Conservation (phyloP, 768 basidiomycete genomes). For the Amanita subjunquillea region DNA sequence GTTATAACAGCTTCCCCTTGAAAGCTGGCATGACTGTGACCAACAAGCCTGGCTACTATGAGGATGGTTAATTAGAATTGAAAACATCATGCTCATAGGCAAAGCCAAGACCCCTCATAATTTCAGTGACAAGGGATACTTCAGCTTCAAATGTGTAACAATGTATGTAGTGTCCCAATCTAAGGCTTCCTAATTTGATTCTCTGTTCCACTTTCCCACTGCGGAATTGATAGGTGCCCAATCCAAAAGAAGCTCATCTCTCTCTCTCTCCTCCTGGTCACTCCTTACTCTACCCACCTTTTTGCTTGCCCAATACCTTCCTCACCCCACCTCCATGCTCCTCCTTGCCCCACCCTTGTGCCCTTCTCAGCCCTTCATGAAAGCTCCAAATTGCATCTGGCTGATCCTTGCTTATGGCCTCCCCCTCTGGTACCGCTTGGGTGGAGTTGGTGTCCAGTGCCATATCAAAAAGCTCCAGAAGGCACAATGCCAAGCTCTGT, state of each 20-base stretch:
- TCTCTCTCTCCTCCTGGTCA: too few relatives aligned
- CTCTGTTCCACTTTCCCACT: not conserved
- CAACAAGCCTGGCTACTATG: slow-evolving; percentile 92
- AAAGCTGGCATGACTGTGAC: slow-evolving; percentile 87
- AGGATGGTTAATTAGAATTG: slow-evolving; percentile 87
- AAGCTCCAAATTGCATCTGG: too few relatives aligned
- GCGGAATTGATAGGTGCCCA: slow-evolving; percentile 47
- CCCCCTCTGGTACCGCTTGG: too few relatives aligned
- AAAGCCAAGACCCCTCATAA: slow-evolving; percentile 59
- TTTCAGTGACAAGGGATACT: slow-evolving; percentile 82
- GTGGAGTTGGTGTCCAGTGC: too few relatives aligned
- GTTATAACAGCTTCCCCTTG: slow-evolving; percentile 59
- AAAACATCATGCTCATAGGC: slow-evolving; percentile 73
- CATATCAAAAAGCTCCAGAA: too few relatives aligned
- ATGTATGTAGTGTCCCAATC: slow-evolving; percentile 42
- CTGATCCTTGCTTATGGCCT: too few relatives aligned
- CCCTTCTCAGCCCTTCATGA: too few relatives aligned
- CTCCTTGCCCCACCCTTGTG: too few relatives aligned
- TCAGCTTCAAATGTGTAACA: slow-evolving; percentile 82
- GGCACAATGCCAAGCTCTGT: too few relatives aligned
- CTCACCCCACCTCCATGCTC: too few relatives aligned
- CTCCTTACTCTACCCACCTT: too few relatives aligned
- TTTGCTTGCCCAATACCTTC: too few relatives aligned
- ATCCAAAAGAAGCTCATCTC: slow-evolving; percentile 72
- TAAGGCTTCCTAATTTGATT: not conserved